Evolutionary conservation across 1,284 basidiomycete species (phyloP), one percentile per base, ranked within the genome.

Genomic region (Ceratobasidium papillatum): DNA sequence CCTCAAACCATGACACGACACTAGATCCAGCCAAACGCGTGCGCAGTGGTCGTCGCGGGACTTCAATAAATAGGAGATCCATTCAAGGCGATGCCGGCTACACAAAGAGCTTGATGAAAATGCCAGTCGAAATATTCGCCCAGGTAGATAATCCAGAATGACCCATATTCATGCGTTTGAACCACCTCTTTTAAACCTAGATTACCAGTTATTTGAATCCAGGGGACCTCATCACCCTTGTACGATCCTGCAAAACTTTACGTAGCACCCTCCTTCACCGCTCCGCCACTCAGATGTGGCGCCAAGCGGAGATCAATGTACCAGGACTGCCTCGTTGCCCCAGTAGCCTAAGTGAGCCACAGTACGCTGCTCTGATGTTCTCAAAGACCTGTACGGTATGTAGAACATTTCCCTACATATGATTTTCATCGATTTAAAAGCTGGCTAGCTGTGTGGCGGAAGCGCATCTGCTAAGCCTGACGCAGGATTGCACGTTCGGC

Each of bases 281-380:
- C n/a, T 68, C 64, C 9, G 49, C 64, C 7, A 41, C 43, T 54
- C 19, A 34, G 27, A 54, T 68, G 12, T 68, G 64, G 64, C 45
- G 49, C 19, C 47, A 32, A n/a, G 64, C 49, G 8, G 34, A 34
- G 19, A 17, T 19, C 17, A 68, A 68, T 25, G 49, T 68, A 14
- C 64, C 64, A 19, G 64, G 34, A 11, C 36, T 68, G 19, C 64
- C 64, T 19, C 49, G 49, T n/a, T 68, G 64, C 19, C 49, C 34
- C 1, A 49, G 17, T 27, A 49, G 34, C 19, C 52, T 68, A 49
- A 36, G 34, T 27, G 49, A 68, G 34, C 64, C 64, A 17, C 45
- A 68, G 36, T 68, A 68, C 34, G 64, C 64, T 9, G 64, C 64
- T 19, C 64, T 68, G 7, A 5, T 68, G 22, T 68, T 68, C 36